A percentile compares a stretch with the other conserved stretches of the same genome.
These are phyloP conservation scores for Cercospora nicotianae DNA, from an alignment of 2,329 filamentous ascomycete genomes.

Conservation along the genomic window DNA sequence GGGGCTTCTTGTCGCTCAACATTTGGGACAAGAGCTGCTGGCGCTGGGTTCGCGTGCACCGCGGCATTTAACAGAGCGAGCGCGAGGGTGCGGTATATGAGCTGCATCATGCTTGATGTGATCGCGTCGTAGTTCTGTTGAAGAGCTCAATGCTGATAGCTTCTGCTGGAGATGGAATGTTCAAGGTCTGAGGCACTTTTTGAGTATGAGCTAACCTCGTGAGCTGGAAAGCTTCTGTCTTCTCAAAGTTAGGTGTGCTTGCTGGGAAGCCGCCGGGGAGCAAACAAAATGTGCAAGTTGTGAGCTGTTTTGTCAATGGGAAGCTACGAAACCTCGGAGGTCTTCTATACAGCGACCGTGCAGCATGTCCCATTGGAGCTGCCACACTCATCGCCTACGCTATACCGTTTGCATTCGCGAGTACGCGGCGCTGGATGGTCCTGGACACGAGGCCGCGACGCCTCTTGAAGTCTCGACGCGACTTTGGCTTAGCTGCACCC, in stretches of 20 bases:
- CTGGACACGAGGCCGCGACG: neutral
- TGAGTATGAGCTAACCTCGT: neutral
- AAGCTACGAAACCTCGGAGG: neutral
- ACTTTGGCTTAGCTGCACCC: conserved; percentile 1
- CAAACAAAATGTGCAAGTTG: neutral
- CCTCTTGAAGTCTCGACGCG: neutral
- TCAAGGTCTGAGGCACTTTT: neutral
- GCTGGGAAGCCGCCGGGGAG: neutral
- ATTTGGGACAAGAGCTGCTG: neutral
- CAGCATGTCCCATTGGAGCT: neutral
- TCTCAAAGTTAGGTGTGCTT: neutral
- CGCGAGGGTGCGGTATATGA: conserved; percentile 15
- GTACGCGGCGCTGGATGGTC: neutral
- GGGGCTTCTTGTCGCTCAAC: conserved; percentile 8
- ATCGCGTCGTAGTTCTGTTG: neutral
- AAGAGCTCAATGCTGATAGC: neutral
- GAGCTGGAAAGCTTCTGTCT: neutral
- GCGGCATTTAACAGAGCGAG: conserved; percentile 2
- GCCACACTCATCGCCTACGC: neutral
- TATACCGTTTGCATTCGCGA: neutral
- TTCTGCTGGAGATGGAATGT: neutral
- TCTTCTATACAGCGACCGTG: neutral
- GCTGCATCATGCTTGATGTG: conserved; percentile 12
- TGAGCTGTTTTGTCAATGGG: neutral
- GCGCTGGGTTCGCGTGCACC: conserved; percentile 16